Conservation (phyloP, 176 grass and related monocot genomes). For the Oropetium thomaeum region DNA sequence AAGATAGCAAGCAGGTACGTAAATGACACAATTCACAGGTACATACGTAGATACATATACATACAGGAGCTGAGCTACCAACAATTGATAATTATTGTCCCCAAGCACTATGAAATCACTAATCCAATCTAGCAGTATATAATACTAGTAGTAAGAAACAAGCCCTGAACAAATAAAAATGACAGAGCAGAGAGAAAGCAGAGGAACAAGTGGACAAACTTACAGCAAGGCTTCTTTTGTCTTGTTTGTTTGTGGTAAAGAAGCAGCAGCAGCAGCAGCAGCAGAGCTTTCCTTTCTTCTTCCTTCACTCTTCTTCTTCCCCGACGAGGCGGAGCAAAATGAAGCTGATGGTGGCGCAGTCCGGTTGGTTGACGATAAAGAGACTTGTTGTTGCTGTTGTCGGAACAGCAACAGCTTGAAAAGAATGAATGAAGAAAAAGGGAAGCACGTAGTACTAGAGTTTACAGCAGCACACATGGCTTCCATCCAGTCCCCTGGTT, state of each 20-base stretch:
- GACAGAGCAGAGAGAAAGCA: constrained; percentile 29
- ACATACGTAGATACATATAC: constrained; percentile 14
- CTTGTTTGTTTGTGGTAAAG: background rate
- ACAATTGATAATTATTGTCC: background rate
- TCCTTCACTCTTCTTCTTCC: background rate
- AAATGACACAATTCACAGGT: constrained; percentile 20
- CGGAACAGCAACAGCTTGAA: too few species aligned
- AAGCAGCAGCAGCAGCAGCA: background rate
- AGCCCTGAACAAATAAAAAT: background rate
- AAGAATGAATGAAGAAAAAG: too few species aligned
- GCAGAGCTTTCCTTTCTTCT: background rate
- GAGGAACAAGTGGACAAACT: constrained; percentile 7
- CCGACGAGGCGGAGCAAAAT: background rate
- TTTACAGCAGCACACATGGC: too few species aligned
- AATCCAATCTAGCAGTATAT: constrained; percentile 46
- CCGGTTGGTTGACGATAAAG: too few species aligned
- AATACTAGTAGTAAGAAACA: background rate
- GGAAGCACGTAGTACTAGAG: too few species aligned
- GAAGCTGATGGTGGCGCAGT: too few species aligned
- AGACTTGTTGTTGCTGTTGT: background rate
- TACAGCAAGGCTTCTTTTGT: background rate
- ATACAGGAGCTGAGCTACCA: constrained; percentile 31
- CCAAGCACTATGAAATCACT: constrained; percentile 11
- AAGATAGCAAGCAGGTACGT: background rate
- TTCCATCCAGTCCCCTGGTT: too few species aligned